Evolutionary conservation across 345 rosid genomes (phyloP), one percentile per base, ranked within the genome.

Genomic region (Cardamine chenopodiifolia): DNA sequence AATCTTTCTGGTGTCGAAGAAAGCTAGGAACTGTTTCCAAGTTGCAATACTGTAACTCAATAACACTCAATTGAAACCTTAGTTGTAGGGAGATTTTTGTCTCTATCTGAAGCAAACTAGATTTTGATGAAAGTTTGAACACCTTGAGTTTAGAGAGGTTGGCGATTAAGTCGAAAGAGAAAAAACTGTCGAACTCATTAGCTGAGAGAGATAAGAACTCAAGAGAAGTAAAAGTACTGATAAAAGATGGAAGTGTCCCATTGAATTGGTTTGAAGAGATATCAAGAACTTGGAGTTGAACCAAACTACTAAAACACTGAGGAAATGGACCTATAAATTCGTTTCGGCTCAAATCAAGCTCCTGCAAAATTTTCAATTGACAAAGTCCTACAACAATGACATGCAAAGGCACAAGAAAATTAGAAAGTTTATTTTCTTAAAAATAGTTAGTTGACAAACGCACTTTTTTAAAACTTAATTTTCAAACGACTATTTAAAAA

Each of bases 221-320:
- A 23, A 77, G 28, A 3, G 52, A 48, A 12, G 0, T 7, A 0
- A 64, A 19, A 14, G 7, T 35, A 1, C 28, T 15, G 0, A 47
- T 63, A 35, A 70, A 0, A 32, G 59, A 63, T n/a, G 69, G 75
- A 70, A 23, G 0, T 0, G 37, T 47, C 15, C 57, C 59, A 34
- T n/a, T 22, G 15, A 71, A 1, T 6, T 59, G 8, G 19, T 71
- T 71, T 32, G 74, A 71, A 3, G 67, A 59, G 18, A 70, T 28
- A 70, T 76, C 75, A 42, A 76, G 65, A 34, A 68, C 58, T 58
- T 58, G 5, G 48, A 76, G 75, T 59, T 45, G 20, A 3, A n/a
- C 62, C 14, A 76, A 63, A 60, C 6, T 54, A 0, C 2, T 17
- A 2, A 76, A 28, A 4, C 75, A 76, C 20, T 9, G 0, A 42